Conservation (phyloP, 2,329 filamentous ascomycete genomes). For the Talaromyces marneffei region DNA sequence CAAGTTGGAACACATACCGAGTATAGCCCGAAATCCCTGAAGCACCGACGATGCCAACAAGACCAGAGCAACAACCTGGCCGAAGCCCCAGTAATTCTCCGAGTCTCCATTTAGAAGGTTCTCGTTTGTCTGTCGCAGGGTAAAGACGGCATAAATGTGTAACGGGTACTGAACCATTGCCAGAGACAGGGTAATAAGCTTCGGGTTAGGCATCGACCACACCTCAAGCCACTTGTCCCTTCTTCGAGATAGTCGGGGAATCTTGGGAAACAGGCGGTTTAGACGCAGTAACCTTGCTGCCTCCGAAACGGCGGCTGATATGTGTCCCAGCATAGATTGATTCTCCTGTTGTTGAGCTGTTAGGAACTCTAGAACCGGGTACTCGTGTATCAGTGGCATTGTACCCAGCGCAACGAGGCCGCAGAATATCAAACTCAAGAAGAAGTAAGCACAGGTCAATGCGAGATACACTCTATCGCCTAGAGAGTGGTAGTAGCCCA, state of each 20-base stretch:
- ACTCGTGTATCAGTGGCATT: no score
- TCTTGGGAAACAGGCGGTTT: no score
- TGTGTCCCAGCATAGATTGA: not conserved
- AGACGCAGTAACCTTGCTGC: no score
- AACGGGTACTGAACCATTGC: conserved; percentile 5
- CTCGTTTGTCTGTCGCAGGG: not conserved
- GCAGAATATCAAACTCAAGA: not conserved
- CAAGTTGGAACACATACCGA: not conserved
- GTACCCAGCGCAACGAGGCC: not conserved
- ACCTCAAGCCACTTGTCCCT: not conserved
- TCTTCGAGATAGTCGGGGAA: not conserved
- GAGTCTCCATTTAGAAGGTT: conserved; percentile 1
- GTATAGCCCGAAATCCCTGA: not conserved
- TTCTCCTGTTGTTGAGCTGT: no score
- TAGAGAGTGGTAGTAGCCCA: not conserved
- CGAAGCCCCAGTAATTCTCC: conserved; percentile 4
- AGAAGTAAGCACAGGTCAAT: not conserved
- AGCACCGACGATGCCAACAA: not conserved
- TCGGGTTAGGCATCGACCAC: not conserved
- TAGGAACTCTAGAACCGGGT: no score
- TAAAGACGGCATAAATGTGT: not conserved
- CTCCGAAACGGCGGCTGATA: not conserved
- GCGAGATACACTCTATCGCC: not conserved
- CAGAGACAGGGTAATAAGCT: not conserved
- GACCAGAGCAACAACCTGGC: not conserved